Evolutionary conservation across 73 alveolate species (phyloP), one percentile per base, ranked within the genome.

Genomic region (Paramecium pentaurelia): DNA sequence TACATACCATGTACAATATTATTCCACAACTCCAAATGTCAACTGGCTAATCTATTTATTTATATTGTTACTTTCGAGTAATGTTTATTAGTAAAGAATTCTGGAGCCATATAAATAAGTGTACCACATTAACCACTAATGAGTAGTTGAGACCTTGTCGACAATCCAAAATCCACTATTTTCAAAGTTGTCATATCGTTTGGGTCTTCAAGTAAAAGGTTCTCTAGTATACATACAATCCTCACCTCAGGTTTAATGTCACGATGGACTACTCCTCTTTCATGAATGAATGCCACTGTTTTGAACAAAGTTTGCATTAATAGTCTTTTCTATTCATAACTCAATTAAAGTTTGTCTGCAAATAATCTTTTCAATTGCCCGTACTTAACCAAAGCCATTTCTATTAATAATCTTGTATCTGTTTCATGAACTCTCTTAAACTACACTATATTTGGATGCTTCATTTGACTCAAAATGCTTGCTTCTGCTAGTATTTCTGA

Each of bases 21-120:
- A 98, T 97, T 12, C 99, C 99, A 71, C 98, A 96, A 40, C 98
- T 95, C 99, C 99, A 98, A 44, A 88, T 88, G 40, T 88, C 94
- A 7, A 88, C 75, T n/a, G 94, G 94, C 89, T 88, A 60, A 42
- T 42, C 2, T 42, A 4, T 58, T 40, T 47, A 58, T 27, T 6
- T 0, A 10, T 60, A 60, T 18, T 27, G 9, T 27, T 60, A 60
- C 77, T 71, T 88, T 88, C 30, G 94, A 88, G 40, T 88, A 88
- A n/a, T 64, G 77, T 88, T 77, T 40, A 6, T 68, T 68, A 2
- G 94, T 80, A 70, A 88, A 88, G 71, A 88, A 49, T 68, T 88
- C 94, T 18, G 94, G 94, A 40, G 94, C 94, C 94, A 88, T 88
- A 47, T 88, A 88, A 10, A 88, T 75, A 10, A 88, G 60, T 4